Conservation (phyloP, 164 flowering plant species). For the Saururus chinensis region DNA sequence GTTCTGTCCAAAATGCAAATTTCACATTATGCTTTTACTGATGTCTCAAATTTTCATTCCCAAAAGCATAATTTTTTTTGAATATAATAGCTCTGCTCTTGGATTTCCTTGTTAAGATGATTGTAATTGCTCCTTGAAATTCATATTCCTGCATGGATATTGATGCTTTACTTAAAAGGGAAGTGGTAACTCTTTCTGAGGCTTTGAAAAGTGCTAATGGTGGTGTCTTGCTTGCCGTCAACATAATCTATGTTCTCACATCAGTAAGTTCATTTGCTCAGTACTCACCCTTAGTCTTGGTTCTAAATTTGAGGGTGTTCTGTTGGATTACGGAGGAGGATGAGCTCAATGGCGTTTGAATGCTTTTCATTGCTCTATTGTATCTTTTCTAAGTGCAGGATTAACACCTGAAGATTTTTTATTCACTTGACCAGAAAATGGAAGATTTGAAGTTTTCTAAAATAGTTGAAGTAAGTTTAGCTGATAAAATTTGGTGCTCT, state of each 20-base stretch:
- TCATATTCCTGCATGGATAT: slow-evolving; percentile 41
- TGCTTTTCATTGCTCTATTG: not conserved
- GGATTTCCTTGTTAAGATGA: not conserved
- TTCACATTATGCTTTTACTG: too few species aligned
- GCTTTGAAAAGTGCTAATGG: slow-evolving; percentile 72
- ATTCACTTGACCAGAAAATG: slow-evolving; percentile 18
- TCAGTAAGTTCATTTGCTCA: slow-evolving; percentile 43
- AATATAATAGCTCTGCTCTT: too few species aligned
- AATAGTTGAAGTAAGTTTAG: slow-evolving; percentile 39
- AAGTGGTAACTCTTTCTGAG: slow-evolving; percentile 79
- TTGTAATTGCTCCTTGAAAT: not conserved
- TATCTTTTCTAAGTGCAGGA: slow-evolving; percentile 36
- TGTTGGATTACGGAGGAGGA: too few species aligned
- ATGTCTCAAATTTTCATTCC: too few species aligned
- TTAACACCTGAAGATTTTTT: slow-evolving; percentile 32
- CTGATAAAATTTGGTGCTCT: too few species aligned
- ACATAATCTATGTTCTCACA: slow-evolving; percentile 48
- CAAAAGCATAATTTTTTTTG: too few species aligned
- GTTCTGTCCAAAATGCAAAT: too few species aligned
- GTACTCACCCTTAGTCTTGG: not conserved
- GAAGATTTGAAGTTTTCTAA: slow-evolving; percentile 45
- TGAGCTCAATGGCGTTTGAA: not conserved
- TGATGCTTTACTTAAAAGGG: slow-evolving; percentile 58
- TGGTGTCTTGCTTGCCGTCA: slow-evolving; percentile 67
- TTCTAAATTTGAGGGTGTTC: not conserved